Evolutionary conservation across 2,329 filamentous ascomycete species (phyloP).

Genomic region (Rutstroemia sp.): DNA sequence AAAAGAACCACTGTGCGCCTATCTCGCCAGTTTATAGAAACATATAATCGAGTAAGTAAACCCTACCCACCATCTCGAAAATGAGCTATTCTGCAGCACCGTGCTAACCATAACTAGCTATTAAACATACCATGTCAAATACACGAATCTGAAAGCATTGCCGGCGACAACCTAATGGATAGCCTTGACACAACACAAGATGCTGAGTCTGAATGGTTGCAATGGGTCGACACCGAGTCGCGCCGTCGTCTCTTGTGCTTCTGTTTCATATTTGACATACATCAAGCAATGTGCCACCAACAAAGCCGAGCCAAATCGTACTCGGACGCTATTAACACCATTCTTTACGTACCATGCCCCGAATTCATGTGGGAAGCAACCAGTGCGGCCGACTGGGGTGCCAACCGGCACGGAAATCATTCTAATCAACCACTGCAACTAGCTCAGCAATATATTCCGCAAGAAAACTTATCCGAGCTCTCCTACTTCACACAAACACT

Average conservation of each 20-base stretch:
- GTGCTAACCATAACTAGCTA: slow-evolving; percentile 3
- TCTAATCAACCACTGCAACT: slow-evolving; percentile 12
- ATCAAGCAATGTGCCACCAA: slow-evolving; percentile 46
- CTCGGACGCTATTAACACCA: slow-evolving; percentile 5
- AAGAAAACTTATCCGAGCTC: slow-evolving; percentile 8
- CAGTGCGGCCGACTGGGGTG: slow-evolving; percentile 40
- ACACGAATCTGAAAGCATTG: neutral
- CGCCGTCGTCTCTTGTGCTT: slow-evolving; percentile 46
- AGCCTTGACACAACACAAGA: slow-evolving; percentile 3
- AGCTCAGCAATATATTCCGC: slow-evolving; percentile 11
- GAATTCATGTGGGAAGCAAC: slow-evolving; percentile 43
- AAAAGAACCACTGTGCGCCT: slow-evolving; percentile 20
- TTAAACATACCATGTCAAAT: neutral
- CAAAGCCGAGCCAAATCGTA: slow-evolving; percentile 9
- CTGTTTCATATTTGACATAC: slow-evolving; percentile 50
- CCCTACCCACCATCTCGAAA: neutral
- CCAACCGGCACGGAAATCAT: slow-evolving; percentile 10
- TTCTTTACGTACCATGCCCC: slow-evolving; percentile 27
- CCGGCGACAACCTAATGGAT: neutral
- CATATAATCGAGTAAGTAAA: slow-evolving; percentile 23
- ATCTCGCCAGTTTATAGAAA: slow-evolving; percentile 24
- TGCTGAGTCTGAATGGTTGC: slow-evolving; percentile 34
- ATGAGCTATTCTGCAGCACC: neutral
- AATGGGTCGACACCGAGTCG: slow-evolving; percentile 47
- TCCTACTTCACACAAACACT: slow-evolving; percentile 22